Percentiles rank a stretch among this genome's conserved stretches.
Conservation (phyloP, 2,329 filamentous ascomycete species). For the Neopestalotiopsis rosae region DNA sequence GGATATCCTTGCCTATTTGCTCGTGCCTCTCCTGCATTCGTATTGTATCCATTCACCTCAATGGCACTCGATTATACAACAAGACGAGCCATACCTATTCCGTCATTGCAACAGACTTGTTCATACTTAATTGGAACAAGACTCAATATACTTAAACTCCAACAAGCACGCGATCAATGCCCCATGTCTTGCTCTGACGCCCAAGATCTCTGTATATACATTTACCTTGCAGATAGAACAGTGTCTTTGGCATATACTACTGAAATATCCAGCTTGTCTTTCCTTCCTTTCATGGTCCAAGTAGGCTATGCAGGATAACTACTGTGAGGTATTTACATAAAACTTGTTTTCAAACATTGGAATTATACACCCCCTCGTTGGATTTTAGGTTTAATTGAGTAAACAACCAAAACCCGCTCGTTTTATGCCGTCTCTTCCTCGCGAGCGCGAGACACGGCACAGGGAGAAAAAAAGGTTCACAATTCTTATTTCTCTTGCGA, state of each 20-base stretch:
- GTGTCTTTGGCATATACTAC: no score
- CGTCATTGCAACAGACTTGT: no score
- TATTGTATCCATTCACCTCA: no score
- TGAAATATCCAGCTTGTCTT: background rate
- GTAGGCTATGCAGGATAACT: background rate
- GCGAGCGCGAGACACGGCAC: background rate
- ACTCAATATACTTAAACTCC: no score
- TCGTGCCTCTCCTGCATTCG: background rate
- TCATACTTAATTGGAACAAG: no score
- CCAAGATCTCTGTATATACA: no score
- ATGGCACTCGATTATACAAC: no score
- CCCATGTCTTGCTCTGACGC: no score
- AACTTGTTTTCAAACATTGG: background rate
- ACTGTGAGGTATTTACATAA: background rate
- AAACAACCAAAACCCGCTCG: background rate
- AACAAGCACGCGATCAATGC: no score
- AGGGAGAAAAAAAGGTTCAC: background rate
- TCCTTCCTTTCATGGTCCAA: background rate
- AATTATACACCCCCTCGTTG: background rate
- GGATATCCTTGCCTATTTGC: background rate
- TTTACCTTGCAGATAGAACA: no score
- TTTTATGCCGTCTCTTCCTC: background rate
- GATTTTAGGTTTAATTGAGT: background rate
- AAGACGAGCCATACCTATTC: no score
- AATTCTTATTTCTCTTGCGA: background rate